phyloP scores from a whole-genome alignment of 768 basidiomycete genomes.

The Boletellus emodensis region DNA sequence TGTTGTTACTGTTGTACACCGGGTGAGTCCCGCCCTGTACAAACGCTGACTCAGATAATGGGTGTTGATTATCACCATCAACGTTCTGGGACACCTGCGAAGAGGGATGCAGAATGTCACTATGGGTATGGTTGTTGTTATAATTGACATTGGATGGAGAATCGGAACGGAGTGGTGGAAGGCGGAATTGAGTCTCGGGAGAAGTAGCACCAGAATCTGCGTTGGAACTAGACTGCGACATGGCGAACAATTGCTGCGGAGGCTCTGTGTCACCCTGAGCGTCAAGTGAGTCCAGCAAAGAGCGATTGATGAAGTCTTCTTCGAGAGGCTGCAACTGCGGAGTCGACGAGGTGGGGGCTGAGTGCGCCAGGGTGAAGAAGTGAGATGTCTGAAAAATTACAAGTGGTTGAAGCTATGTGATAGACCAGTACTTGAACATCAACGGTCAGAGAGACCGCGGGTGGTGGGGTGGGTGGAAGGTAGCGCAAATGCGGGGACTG shows the following conservation, averaged over 20 bases:
- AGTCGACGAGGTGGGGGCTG: constrained; percentile 33
- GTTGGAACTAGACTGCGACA: constrained; percentile 46
- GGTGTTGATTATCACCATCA: constrained; percentile 34
- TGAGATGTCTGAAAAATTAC: constrained; percentile 27
- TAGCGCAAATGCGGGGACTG: constrained; percentile 34
- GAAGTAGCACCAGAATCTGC: constrained; percentile 48
- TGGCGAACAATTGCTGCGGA: constrained; percentile 42
- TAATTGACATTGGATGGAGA: constrained; percentile 43
- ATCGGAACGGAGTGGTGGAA: constrained; percentile 47
- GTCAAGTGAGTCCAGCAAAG: constrained; percentile 78
- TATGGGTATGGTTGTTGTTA: constrained; percentile 35
- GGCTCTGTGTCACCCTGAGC: constrained; percentile 81
- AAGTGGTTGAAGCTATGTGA: constrained; percentile 26
- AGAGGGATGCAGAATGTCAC: constrained; percentile 27
- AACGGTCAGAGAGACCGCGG: constrained; percentile 36
- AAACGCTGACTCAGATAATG: constrained; percentile 28
- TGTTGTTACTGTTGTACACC: constrained; percentile 41
- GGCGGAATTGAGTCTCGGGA: constrained; percentile 53
- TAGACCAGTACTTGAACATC: constrained; percentile 37
- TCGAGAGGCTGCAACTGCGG: constrained; percentile 34
- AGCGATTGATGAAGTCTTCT: constrained; percentile 85
- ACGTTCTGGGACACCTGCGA: constrained; percentile 23
- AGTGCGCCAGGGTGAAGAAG: constrained; percentile 49
- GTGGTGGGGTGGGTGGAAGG: constrained; percentile 28
- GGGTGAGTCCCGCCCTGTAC: constrained; percentile 32